Evolutionary conservation across 768 basidiomycete species (phyloP).

Genomic region (Termitomyces sp.): DNA sequence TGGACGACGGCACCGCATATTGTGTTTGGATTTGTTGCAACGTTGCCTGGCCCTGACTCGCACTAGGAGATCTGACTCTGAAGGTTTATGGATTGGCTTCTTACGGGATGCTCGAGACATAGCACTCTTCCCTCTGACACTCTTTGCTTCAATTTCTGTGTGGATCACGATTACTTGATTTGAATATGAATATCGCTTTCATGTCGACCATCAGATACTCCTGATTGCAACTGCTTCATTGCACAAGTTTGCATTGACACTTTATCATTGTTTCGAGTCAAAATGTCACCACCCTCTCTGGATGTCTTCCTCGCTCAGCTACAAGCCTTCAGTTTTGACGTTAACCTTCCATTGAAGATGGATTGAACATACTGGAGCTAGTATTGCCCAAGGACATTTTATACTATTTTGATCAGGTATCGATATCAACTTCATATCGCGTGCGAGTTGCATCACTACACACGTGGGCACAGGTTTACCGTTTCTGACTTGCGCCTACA

Average conservation of each 20-base stretch:
- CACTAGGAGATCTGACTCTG: not conserved
- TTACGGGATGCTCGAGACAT: constrained; percentile 40
- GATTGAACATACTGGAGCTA: not conserved
- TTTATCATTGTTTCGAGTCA: not conserved
- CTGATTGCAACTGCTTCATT: no score
- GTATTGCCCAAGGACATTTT: not conserved
- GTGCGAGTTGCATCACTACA: no score
- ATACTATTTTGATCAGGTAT: no score
- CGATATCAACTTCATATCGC: no score
- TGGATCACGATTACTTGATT: constrained; percentile 25
- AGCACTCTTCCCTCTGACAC: constrained; percentile 37
- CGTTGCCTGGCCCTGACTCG: not conserved
- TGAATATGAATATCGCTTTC: not conserved
- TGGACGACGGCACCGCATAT: constrained; percentile 2
- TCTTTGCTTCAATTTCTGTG: constrained; percentile 36
- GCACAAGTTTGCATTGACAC: no score
- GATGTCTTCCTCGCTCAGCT: not conserved
- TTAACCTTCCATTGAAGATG: not conserved
- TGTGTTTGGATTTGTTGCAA: not conserved
- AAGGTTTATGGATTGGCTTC: constrained; percentile 24
- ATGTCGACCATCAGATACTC: not conserved
- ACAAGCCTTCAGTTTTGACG: not conserved
- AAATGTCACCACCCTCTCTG: not conserved
- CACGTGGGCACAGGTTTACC: not conserved
- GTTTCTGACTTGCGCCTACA: no score